These are phyloP conservation scores for Thielaviopsis ethacetica DNA, from an alignment of 2,329 filamentous ascomycete species.

Conservation along the genomic window DNA sequence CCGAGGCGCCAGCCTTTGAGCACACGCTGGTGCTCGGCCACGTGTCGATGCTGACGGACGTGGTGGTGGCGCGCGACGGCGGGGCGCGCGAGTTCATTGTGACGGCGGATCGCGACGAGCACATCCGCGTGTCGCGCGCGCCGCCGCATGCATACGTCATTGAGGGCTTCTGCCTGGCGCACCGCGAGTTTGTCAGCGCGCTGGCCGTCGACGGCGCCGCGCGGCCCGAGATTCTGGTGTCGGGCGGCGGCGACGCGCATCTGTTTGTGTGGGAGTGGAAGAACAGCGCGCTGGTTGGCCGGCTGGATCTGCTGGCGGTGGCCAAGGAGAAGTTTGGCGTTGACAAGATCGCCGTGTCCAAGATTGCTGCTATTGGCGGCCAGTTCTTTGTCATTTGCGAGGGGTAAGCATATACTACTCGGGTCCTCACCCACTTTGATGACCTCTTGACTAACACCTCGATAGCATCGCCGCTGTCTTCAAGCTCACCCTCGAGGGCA, in stretches of 20 bases:
- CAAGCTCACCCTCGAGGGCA: conserved; percentile 37
- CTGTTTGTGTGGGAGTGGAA: conserved; percentile 75
- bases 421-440: neutral
- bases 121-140: conserved; percentile 75
- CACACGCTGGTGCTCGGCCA: conserved; percentile 73
- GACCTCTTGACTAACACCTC: conserved; percentile 13
- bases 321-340: neutral
- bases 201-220: conserved; percentile 42
- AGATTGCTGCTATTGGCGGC: conserved; percentile 14
- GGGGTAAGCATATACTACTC: conserved; percentile 22
- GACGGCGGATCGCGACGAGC: conserved; percentile 43
- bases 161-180: conserved; percentile 76
- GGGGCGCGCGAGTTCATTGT: conserved; percentile 32
- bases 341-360: conserved; percentile 29
- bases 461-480: conserved; percentile 45
- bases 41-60: conserved; percentile 81
- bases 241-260: conserved; percentile 70
- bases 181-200: conserved; percentile 67
- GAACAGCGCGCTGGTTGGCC: conserved; percentile 34
- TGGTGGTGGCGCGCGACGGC: conserved; percentile 32
- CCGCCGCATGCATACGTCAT: conserved; percentile 75
- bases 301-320: conserved; percentile 30
- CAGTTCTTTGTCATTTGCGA: conserved; percentile 28
- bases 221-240: conserved; percentile 50
- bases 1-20: conserved; percentile 42